Conservation (phyloP, 192 early-diverging fungal species). For the Funneliformis mosseae region DNA sequence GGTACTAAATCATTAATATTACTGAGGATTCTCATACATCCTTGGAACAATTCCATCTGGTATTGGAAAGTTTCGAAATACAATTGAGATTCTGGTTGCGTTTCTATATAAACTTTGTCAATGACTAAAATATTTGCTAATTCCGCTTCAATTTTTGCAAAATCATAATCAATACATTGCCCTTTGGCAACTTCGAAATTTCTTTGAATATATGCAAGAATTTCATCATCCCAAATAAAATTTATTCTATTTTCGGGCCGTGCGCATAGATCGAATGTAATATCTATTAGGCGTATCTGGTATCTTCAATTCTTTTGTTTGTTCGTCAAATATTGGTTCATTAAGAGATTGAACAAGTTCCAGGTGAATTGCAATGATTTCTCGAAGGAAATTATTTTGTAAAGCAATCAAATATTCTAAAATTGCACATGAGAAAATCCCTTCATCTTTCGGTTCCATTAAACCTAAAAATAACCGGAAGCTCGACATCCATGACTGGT, state of each 20-base stretch:
- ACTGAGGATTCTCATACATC: too few species aligned
- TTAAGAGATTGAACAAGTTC: conserved; percentile 4
- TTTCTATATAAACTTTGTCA: conserved; percentile 11
- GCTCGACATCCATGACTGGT: background rate
- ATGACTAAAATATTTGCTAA: background rate
- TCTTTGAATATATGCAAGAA: conserved; percentile 18
- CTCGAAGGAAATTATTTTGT: conserved; percentile 29
- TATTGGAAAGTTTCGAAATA: conserved; percentile 9
- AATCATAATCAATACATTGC: background rate
- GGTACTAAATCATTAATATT: too few species aligned
- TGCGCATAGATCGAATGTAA: background rate
- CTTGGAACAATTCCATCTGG: conserved; percentile 13
- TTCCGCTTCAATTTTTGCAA: conserved; percentile 22
- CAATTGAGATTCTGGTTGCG: too few species aligned
- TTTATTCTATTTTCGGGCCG: background rate
- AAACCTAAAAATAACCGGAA: conserved; percentile 12
- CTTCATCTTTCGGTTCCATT: background rate
- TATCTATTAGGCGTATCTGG: background rate
- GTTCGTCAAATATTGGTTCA: background rate
- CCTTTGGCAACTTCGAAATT: background rate
- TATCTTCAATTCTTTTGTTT: too few species aligned
- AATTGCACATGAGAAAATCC: conserved; percentile 21
- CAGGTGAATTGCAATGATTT: background rate
- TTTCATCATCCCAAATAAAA: background rate
- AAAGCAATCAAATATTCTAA: conserved; percentile 16